Evolutionary conservation across 192 early-diverging fungal species (phyloP).

Genomic region (Mortierella hygrophila): DNA sequence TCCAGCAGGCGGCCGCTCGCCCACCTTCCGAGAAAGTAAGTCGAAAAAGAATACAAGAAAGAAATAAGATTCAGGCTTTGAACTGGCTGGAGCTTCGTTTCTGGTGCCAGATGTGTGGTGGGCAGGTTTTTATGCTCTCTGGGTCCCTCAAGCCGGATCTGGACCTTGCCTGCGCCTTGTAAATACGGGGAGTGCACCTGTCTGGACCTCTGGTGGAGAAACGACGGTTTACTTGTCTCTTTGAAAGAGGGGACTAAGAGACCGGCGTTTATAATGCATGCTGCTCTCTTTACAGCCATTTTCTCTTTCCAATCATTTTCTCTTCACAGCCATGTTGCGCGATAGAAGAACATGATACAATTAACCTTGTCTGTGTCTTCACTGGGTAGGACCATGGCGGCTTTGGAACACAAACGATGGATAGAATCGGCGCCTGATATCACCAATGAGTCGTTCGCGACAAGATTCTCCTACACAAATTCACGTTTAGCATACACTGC

Average conservation of each 20-base stretch:
- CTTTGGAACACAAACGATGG: slow-evolving; percentile 21
- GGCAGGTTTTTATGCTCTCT: slow-evolving; percentile 22
- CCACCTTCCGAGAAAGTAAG: slow-evolving; percentile 15
- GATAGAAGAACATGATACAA: slow-evolving; percentile 6
- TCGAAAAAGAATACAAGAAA: slow-evolving; percentile 16
- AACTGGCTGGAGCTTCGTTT: slow-evolving; percentile 17
- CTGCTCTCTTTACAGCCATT: slow-evolving; percentile 26
- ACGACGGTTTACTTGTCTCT: slow-evolving; percentile 8
- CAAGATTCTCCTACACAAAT: no score
- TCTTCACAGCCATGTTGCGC: slow-evolving; percentile 1
- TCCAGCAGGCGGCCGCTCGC: slow-evolving; percentile 11
- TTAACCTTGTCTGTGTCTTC: slow-evolving; percentile 15
- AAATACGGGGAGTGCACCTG: slow-evolving; percentile 14
- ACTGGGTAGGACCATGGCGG: slow-evolving; percentile 23
- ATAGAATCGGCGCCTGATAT: slow-evolving; percentile 6
- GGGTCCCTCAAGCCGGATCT: slow-evolving; percentile 22
- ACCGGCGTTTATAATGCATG: slow-evolving; percentile 24
- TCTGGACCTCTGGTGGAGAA: slow-evolving; percentile 3
- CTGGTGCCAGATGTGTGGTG: slow-evolving; percentile 23
- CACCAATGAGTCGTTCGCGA: slow-evolving; percentile 24
- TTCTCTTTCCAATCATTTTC: slow-evolving; percentile 10
- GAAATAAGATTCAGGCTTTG: slow-evolving; percentile 9
- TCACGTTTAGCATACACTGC: no score
- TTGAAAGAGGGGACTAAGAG: slow-evolving; percentile 22
- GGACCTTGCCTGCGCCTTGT: slow-evolving; percentile 30